Conservation (phyloP, 2,329 filamentous ascomycete species). For the Ustulina deusta region DNA sequence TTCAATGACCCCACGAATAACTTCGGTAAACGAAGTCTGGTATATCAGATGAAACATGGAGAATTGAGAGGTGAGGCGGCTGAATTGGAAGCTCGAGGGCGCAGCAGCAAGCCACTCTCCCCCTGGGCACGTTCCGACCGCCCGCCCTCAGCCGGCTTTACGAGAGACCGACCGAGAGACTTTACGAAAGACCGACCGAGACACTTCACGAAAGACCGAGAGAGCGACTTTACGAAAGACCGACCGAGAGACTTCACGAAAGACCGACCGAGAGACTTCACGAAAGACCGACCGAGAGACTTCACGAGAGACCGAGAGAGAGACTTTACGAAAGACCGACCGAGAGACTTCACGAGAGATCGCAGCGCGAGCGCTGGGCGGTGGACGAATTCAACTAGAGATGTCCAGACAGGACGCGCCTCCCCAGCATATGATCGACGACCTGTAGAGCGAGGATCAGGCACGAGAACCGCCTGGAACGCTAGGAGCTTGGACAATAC, state of each 20-base stretch:
- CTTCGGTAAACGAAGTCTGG: constrained; percentile 68
- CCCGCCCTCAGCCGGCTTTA: constrained; percentile 35
- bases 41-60: constrained; percentile 66
- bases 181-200: no score
- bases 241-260: no score
- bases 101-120: background rate
- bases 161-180: no score
- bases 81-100: background rate
- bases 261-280: no score
- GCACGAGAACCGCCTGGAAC: background rate
- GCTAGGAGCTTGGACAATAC: background rate
- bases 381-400: background rate
- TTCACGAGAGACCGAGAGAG: constrained; percentile 39
- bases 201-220: no score
- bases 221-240: no score
- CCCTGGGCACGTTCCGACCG: constrained; percentile 10
- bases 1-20: constrained; percentile 63
- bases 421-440: background rate
- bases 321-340: constrained; percentile 39
- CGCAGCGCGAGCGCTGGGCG: constrained; percentile 8
- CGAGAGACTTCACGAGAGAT: constrained; percentile 39
- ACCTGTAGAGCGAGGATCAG: background rate
- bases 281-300: no score
- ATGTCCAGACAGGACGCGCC: background rate
- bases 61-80: constrained; percentile 52